phyloP scores from a whole-genome alignment of 1,284 basidiomycete species.

The Fomes fomentarius region DNA sequence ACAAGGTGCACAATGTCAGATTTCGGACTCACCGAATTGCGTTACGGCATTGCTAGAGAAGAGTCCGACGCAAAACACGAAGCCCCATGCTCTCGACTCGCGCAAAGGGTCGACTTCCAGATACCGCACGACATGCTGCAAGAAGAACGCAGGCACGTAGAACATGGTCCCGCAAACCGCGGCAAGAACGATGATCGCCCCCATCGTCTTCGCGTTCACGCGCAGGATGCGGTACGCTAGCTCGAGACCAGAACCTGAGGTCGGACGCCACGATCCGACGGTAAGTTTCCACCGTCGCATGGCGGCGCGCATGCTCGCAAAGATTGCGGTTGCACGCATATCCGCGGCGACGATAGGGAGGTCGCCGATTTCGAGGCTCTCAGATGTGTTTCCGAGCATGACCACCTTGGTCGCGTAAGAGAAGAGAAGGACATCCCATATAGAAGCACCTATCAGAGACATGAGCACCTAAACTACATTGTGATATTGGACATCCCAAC shows the following conservation, averaged over 20 bases:
- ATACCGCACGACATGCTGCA: conserved; percentile 73
- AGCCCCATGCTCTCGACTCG: conserved; percentile 67
- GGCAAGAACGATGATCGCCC: conserved; percentile 58
- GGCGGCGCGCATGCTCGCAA: conserved; percentile 42
- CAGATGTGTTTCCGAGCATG: conserved; percentile 74
- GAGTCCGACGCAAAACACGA: conserved; percentile 72
- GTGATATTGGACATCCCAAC: too few species aligned
- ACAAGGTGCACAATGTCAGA: background rate
- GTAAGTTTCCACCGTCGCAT: conserved; percentile 45
- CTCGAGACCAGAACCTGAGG: conserved; percentile 62
- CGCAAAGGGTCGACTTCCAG: conserved; percentile 66
- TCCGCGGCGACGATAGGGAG: conserved; percentile 75
- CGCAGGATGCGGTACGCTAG: conserved; percentile 61
- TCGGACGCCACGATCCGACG: conserved; percentile 47
- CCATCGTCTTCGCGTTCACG: conserved; percentile 51
- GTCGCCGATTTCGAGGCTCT: conserved; percentile 83
- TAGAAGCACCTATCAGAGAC: conserved; percentile 37
- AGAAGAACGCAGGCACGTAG: conserved; percentile 80
- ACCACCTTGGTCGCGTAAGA: conserved; percentile 85
- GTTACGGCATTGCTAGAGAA: conserved; percentile 66
- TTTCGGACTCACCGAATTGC: conserved; percentile 53
- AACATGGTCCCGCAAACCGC: conserved; percentile 66
- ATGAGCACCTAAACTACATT: too few species aligned
- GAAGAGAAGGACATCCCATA: conserved; percentile 71
- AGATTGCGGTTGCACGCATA: conserved; percentile 66